phyloP scores from a whole-genome alignment of 495 filamentous ascomycete genomes.

The Tuber microsphaerosporum region DNA sequence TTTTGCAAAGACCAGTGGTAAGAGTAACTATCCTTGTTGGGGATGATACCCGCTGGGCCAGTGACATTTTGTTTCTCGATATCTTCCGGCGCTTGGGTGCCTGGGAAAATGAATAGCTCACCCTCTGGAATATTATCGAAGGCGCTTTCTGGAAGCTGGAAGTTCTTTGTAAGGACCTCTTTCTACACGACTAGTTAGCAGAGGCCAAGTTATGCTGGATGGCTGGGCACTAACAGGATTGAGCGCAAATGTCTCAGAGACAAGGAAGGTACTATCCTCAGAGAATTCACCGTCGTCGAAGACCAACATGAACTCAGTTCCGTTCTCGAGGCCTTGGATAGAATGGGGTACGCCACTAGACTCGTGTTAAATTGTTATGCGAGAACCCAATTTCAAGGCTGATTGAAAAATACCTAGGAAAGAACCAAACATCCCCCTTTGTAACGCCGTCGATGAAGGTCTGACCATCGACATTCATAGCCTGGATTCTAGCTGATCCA shows the following conservation, averaged over 20 bases:
- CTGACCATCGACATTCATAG: slow-evolving; percentile 57
- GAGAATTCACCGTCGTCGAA: slow-evolving; percentile 65
- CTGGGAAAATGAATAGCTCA: slow-evolving; percentile 64
- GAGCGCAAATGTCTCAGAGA: slow-evolving; percentile 56
- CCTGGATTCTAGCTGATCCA: slow-evolving; percentile 56
- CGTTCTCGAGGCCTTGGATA: slow-evolving; percentile 59
- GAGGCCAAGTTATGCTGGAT: slow-evolving; percentile 17
- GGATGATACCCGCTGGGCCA: slow-evolving; percentile 53
- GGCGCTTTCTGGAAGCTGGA: slow-evolving; percentile 50
- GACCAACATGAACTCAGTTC: slow-evolving; percentile 62
- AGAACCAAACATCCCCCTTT: slow-evolving; percentile 66
- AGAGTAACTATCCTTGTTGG: slow-evolving; percentile 51
- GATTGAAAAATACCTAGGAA: slow-evolving; percentile 43
- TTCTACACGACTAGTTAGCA: slow-evolving; percentile 29
- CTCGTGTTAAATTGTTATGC: neutral
- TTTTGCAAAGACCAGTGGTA: slow-evolving; percentile 63
- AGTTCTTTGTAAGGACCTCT: slow-evolving; percentile 58
- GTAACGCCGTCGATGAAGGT: slow-evolving; percentile 61
- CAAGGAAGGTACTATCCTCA: slow-evolving; percentile 63
- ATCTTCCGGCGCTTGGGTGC: slow-evolving; percentile 55
- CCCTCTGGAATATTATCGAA: slow-evolving; percentile 55
- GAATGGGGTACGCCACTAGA: slow-evolving; percentile 57
- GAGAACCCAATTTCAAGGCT: too few species aligned
- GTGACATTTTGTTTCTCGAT: slow-evolving; percentile 58
- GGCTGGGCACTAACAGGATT: slow-evolving; percentile 45